phyloP scores from a whole-genome alignment of 495 filamentous ascomycete genomes.

The Penicillium tannophilum region DNA sequence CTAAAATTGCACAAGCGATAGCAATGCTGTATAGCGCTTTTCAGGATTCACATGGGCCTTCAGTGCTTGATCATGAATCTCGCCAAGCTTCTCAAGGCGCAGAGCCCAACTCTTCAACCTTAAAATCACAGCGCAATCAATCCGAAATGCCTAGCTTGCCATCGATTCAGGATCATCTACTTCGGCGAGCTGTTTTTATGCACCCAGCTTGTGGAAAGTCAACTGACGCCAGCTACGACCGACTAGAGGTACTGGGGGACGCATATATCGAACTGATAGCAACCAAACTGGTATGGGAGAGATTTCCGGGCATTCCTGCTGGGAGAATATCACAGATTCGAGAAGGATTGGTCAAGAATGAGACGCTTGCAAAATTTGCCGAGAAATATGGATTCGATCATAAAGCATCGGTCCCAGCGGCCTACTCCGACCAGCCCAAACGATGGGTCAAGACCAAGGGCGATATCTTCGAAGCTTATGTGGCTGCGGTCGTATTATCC shows the following conservation, averaged over 20 bases:
- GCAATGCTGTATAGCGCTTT: conserved; percentile 27
- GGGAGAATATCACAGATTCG: conserved; percentile 67
- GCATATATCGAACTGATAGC: conserved; percentile 72
- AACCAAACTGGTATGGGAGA: conserved; percentile 62
- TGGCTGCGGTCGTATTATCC: conserved; percentile 73
- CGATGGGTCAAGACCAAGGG: conserved; percentile 69
- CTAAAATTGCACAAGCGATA: conserved; percentile 28
- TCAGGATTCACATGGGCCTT: conserved; percentile 12
- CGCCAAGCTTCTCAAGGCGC: neutral
- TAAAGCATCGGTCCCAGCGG: conserved; percentile 53
- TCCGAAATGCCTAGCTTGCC: conserved; percentile 54
- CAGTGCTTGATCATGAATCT: neutral
- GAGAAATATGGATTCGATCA: conserved; percentile 67
- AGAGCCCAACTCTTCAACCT: neutral
- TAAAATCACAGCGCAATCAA: neutral
- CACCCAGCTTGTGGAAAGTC: conserved; percentile 55
- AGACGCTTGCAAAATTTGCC: conserved; percentile 67
- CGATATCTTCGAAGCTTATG: conserved; percentile 88
- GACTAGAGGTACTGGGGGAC: conserved; percentile 76
- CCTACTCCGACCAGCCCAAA: conserved; percentile 42
- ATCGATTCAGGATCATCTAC: conserved; percentile 52
- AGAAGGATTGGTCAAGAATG: conserved; percentile 74
- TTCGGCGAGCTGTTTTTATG: conserved; percentile 67
- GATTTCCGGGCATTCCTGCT: conserved; percentile 58
- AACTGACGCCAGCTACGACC: conserved; percentile 56